Evolutionary conservation across 257 asterid species (phyloP).

Genomic region (Anisodus tanguticus): DNA sequence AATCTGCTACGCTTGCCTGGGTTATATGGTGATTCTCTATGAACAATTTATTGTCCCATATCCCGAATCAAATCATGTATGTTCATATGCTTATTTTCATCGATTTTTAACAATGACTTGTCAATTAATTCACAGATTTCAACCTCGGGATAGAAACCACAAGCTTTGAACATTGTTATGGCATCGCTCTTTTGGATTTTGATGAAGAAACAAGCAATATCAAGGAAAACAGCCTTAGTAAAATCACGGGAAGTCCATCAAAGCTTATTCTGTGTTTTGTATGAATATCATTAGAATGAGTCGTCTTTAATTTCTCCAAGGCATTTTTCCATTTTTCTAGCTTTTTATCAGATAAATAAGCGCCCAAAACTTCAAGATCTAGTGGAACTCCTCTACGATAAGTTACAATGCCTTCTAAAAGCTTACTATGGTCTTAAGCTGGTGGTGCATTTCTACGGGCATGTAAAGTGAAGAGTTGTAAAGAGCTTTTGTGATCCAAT

Average conservation of each 20-base stretch:
- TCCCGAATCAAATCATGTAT: constrained; percentile 1
- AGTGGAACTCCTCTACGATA: constrained; percentile 12
- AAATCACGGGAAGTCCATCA: constrained; percentile 19
- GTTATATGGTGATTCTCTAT: neutral
- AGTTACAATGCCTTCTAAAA: neutral
- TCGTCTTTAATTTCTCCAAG: neutral
- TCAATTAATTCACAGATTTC: constrained; percentile 4
- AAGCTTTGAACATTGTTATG: too few species aligned
- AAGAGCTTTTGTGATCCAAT: neutral
- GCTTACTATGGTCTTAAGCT: neutral
- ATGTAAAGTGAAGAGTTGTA: constrained; percentile 7
- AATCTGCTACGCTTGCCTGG: neutral
- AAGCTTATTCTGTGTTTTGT: neutral
- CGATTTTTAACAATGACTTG: constrained; percentile 2
- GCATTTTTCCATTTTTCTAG: constrained; percentile 8
- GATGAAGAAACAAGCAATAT: constrained; percentile 10
- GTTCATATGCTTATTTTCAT: neutral
- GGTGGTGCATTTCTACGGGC: neutral
- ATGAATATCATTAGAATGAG: neutral
- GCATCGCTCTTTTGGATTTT: neutral
- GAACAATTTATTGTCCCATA: constrained; percentile 8
- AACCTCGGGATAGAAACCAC: neutral
- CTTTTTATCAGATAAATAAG: constrained; percentile 18
- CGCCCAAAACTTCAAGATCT: constrained; percentile 5
- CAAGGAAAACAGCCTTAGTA: constrained; percentile 4